These are phyloP conservation scores for Tanacetum coccineum DNA, from an alignment of 129 eudicot genomes.

Conservation along the genomic window DNA sequence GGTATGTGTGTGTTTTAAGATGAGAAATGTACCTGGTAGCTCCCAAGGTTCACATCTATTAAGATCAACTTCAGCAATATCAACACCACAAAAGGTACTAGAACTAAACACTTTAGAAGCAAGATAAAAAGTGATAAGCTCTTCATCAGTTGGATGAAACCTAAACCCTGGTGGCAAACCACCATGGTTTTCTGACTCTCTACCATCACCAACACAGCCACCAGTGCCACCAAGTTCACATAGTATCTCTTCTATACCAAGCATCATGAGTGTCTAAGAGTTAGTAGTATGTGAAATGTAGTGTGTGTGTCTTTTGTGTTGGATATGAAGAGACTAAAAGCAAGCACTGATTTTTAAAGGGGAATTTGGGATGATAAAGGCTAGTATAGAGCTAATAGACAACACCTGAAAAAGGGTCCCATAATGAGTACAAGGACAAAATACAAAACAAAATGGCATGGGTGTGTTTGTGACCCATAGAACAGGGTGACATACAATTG, in stretches of 20 bases:
- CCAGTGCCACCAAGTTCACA: conserved; percentile 50
- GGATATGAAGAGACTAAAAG: conserved; percentile 6
- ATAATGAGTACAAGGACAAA: conserved; percentile 18
- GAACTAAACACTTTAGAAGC: conserved; percentile 78
- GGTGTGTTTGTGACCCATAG: neutral
- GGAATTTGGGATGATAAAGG: conserved; percentile 35
- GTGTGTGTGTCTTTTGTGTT: neutral
- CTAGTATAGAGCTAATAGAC: conserved; percentile 20
- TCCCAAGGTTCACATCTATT: conserved; percentile 78
- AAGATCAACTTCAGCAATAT: conserved; percentile 68
- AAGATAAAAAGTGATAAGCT: conserved; percentile 74
- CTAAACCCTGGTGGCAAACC: conserved; percentile 88
- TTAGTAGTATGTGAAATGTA: neutral
- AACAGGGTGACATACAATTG: neutral
- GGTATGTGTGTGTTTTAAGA: neutral
- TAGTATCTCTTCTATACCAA: conserved; percentile 68
- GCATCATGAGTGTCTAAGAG: conserved; percentile 32
- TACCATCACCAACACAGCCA: conserved; percentile 27
- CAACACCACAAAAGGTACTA: conserved; percentile 33
- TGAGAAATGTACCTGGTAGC: conserved; percentile 44
- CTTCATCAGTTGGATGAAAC: conserved; percentile 97
- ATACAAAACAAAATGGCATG: conserved; percentile 5
- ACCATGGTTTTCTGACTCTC: conserved; percentile 30
- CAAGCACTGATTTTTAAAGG: conserved; percentile 42
- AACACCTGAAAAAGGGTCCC: conserved; percentile 32